These are phyloP conservation scores for Stygiomarasmius scandens DNA, from an alignment of 1,284 basidiomycete species.

Conservation along the genomic window DNA sequence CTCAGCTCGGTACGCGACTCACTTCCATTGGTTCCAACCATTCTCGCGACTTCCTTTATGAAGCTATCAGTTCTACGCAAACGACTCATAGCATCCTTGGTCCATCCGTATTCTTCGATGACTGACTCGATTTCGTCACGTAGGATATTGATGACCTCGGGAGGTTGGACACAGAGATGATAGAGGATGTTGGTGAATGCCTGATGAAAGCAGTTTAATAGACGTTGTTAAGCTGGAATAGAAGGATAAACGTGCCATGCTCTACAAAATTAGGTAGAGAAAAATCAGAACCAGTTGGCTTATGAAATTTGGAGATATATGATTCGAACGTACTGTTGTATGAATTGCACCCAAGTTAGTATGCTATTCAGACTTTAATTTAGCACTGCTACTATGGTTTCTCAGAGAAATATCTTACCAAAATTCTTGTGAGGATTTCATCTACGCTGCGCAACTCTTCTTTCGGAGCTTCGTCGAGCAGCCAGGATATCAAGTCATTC, in stretches of 20 bases:
- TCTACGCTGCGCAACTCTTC: constrained; percentile 1
- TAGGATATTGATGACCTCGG: constrained; percentile 28
- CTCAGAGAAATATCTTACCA: too few species aligned
- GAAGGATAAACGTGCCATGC: background rate
- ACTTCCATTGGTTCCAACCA: constrained; percentile 25
- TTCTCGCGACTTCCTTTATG: constrained; percentile 35
- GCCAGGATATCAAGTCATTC: constrained; percentile 14
- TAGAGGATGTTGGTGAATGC: constrained; percentile 36
- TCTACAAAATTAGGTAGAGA: background rate
- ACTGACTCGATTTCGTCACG: constrained; percentile 38
- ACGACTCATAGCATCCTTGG: constrained; percentile 34
- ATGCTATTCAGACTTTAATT: too few species aligned
- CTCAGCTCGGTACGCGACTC: background rate
- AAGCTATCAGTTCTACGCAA: constrained; percentile 44
- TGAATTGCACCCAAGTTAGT: constrained; percentile 35
- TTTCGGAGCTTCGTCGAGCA: constrained; percentile 1
- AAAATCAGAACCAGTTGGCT: too few species aligned
- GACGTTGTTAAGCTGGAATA: too few species aligned
- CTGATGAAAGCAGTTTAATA: too few species aligned
- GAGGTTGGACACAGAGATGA: constrained; percentile 6
- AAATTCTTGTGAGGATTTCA: constrained; percentile 23
- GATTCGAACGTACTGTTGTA: constrained; percentile 22
- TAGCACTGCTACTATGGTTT: too few species aligned
- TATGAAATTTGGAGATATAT: too few species aligned
- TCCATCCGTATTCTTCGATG: constrained; percentile 37